Percentiles rank a stretch among this genome's conserved stretches.
These are phyloP conservation scores for Phaeoacremonium minimum DNA, from an alignment of 2,329 filamentous ascomycete species.

Conservation along the genomic window DNA sequence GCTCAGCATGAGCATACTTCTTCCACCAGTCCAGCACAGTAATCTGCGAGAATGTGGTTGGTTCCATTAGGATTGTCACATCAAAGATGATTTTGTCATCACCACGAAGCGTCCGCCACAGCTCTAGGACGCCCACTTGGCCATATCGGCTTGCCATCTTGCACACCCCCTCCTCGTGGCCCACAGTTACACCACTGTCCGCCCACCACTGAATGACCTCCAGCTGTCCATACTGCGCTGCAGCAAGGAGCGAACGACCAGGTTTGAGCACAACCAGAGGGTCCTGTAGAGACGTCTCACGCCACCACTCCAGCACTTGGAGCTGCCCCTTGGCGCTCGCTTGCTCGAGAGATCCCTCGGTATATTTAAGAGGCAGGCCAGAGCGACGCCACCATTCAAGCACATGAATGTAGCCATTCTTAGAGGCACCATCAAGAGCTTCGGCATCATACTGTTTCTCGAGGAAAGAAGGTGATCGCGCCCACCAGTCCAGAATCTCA, in stretches of 20 bases:
- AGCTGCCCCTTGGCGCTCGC: slow-evolving; percentile 81
- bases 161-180: slow-evolving; percentile 76
- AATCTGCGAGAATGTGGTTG: slow-evolving; percentile 82
- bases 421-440: slow-evolving; percentile 82
- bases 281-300: slow-evolving; percentile 59
- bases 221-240: slow-evolving; percentile 76
- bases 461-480: slow-evolving; percentile 73
- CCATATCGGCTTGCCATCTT: slow-evolving; percentile 83
- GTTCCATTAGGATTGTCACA: slow-evolving; percentile 60
- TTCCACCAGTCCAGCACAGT: slow-evolving; percentile 93
- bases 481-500: slow-evolving; percentile 89
- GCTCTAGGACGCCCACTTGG: slow-evolving; percentile 76
- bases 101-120: slow-evolving; percentile 73
- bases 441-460: slow-evolving; percentile 84
- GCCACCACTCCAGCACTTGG: slow-evolving; percentile 92
- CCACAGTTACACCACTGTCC: slow-evolving; percentile 71
- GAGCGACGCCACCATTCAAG: slow-evolving; percentile 85
- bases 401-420: slow-evolving; percentile 78
- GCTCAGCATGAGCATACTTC: slow-evolving; percentile 54
- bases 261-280: slow-evolving; percentile 64
- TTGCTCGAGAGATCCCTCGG: slow-evolving; percentile 80
- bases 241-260: slow-evolving; percentile 78
- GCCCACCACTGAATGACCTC: slow-evolving; percentile 87
- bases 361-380: slow-evolving; percentile 77
- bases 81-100: slow-evolving; percentile 39